Conservation (phyloP, 305 asterid genomes). For the Ajuga reptans region DNA sequence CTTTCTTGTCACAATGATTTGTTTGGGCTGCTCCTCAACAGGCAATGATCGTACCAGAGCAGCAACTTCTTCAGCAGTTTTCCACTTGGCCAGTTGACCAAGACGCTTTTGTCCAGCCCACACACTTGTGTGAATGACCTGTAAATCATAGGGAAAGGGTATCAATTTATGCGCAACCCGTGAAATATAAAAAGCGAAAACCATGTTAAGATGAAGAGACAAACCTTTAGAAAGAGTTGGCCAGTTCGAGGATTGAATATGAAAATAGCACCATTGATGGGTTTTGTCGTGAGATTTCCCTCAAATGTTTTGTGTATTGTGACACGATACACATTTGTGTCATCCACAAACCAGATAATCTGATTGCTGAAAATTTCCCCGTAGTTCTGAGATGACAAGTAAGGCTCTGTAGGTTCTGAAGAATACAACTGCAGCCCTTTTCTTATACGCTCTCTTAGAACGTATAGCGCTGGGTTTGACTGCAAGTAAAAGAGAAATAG, state of each 20-base stretch:
- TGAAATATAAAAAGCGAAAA: neutral
- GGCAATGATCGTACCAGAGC: conserved; percentile 95
- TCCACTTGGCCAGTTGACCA: conserved; percentile 99
- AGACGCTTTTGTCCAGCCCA: conserved; percentile 99
- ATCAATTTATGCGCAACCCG: neutral
- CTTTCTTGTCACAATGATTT: conserved; percentile 91
- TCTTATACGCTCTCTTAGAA: conserved; percentile 87
- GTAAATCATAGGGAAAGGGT: conserved; percentile 4
- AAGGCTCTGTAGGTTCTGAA: conserved; percentile 98
- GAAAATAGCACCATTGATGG: conserved; percentile 97
- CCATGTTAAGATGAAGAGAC: conserved; percentile 6
- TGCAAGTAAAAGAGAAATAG: conserved; percentile 27
- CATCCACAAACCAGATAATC: conserved; percentile 99
- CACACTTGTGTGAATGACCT: conserved; percentile 99
- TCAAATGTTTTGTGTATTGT: conserved; percentile 98
- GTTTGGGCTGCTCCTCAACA: conserved; percentile 98
- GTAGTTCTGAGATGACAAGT: conserved; percentile 93
- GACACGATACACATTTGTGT: conserved; percentile 97
- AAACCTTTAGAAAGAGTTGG: conserved; percentile 86
- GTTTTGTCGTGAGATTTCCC: conserved; percentile 96
- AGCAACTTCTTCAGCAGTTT: conserved; percentile 99
- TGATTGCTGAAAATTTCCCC: conserved; percentile 99
- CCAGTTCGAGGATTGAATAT: conserved; percentile 98
- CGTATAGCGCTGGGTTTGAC: conserved; percentile 98
- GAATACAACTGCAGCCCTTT: conserved; percentile 96